Evolutionary conservation across 257 asterid genomes (phyloP), one percentile per base, ranked within the genome.

Genomic region (Capsicum pubescens): DNA sequence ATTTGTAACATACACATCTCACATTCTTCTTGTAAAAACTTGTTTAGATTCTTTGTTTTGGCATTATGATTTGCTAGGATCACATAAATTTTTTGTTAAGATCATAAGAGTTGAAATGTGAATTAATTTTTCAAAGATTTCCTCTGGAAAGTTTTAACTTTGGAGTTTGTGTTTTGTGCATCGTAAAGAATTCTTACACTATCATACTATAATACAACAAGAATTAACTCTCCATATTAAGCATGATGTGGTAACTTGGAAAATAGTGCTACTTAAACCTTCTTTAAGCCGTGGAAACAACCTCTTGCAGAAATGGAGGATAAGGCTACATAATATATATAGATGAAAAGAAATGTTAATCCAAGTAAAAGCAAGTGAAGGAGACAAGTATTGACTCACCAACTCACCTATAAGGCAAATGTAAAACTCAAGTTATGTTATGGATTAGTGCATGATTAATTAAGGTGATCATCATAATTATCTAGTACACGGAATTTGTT

Each of bases 41-140:
- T 57, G 9, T 19, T 55, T 72, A 76, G 8, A 87, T 16, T 44
- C 35, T 32, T 85, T 69, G 55, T 50, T 74, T 44, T 12, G 46
- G 12, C 52, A 56, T 83, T 86, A 69, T 90, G 83, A 56, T 86
- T 68, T 74, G 68, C 46, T 74, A 74, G 42, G 44, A 74, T 50
- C 71, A 17, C 44, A 64, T 12, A 26, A 26, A 26, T 10, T 5
- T 26, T 64, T 26, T 64, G 44, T 66, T n/a, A 66, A 66, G 72
- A 66, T 66, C 36, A 74, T 50, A 52, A 69, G 63, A 14, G 63
- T 26, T 52, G 21, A 13, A 76, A 26, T 52, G 60, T 74, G 42
- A 74, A 74, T 19, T 1, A 12, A 74, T 19, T 72, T 48, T 19
- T 48, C 42, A 11, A 69, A 17, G 15, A 5, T 17, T 68, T 15